Evolutionary conservation across 1,139 yeast species (phyloP).

Genomic region (Wickerhamiella pararugosa): DNA sequence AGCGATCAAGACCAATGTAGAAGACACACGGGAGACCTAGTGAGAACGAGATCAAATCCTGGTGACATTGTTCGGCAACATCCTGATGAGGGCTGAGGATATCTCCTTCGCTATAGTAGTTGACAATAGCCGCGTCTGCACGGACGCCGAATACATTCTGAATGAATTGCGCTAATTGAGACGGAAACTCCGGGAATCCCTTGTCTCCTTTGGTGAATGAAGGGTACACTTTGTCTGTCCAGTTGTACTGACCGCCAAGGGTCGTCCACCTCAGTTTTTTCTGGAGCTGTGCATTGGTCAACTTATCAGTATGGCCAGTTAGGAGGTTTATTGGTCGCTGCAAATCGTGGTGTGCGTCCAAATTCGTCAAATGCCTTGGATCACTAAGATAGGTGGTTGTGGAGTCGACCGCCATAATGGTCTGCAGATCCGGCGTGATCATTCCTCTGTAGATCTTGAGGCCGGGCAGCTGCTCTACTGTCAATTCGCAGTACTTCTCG

Average conservation of each 20-base stretch:
- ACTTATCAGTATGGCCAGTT: constrained; percentile 5
- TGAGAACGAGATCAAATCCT: constrained; percentile 26
- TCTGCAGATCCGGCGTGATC: constrained; percentile 21
- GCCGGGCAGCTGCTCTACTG: constrained; percentile 25
- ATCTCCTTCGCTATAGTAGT: constrained; percentile 31
- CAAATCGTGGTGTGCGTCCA: constrained; percentile 23
- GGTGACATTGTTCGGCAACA: constrained; percentile 28
- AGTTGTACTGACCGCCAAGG: constrained; percentile 32
- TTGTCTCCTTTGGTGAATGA: constrained; percentile 21
- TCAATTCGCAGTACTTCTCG: constrained; percentile 7
- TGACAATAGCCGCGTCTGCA: constrained; percentile 32
- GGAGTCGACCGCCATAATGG: constrained; percentile 19
- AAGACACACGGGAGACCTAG: constrained; percentile 29
- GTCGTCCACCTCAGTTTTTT: constrained; percentile 31
- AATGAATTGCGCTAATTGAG: constrained; percentile 18
- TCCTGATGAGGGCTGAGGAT: constrained; percentile 32
- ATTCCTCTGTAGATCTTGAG: constrained; percentile 19
- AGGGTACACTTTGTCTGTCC: constrained; percentile 31
- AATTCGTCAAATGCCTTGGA: constrained; percentile 24
- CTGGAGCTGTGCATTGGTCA: constrained; percentile 13
- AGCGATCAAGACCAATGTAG: constrained; percentile 21
- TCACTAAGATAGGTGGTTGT: constrained; percentile 24
- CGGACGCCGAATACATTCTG: constrained; percentile 16
- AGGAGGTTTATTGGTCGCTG: constrained; percentile 19
- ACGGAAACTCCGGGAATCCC: constrained; percentile 27